Percentiles rank a stretch among this genome's conserved stretches.
Conservation (phyloP, 805 yeast species). For the Metschnikowia matae region DNA sequence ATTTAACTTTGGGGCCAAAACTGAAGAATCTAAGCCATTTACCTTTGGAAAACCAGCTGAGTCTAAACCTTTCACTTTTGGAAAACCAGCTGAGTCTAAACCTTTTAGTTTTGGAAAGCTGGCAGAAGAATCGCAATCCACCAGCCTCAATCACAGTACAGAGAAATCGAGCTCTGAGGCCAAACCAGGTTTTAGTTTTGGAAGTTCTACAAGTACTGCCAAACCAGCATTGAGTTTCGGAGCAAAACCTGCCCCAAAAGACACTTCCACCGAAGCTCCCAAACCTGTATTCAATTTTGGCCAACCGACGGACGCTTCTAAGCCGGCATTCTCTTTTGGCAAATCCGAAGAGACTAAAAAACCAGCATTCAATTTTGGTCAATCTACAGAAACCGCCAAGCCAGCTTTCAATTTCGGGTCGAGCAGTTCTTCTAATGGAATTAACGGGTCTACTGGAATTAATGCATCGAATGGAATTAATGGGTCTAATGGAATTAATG, state of each 20-base stretch:
- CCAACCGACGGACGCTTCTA: conserved; percentile 1
- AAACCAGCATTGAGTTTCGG: background rate
- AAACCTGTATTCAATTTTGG: background rate
- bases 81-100: background rate
- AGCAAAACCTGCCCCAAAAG: background rate
- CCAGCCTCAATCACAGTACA: background rate
- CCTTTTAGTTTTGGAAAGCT: conserved; percentile 1
- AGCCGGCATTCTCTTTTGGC: conserved; percentile 5
- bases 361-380: background rate
- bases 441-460: background rate
- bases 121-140: background rate
- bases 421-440: background rate
- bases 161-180: background rate
- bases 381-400: background rate
- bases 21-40: background rate
- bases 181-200: conserved; percentile 3
- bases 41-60: conserved; percentile 3
- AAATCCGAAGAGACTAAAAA: background rate
- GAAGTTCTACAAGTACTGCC: background rate
- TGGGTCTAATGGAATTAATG: background rate
- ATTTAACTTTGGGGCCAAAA: conserved; percentile 2
- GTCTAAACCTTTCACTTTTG: background rate
- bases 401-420: background rate
- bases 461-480: background rate
- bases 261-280: background rate